phyloP scores from a whole-genome alignment of 2,329 filamentous ascomycete species.

The Diaporthe citriasiana region DNA sequence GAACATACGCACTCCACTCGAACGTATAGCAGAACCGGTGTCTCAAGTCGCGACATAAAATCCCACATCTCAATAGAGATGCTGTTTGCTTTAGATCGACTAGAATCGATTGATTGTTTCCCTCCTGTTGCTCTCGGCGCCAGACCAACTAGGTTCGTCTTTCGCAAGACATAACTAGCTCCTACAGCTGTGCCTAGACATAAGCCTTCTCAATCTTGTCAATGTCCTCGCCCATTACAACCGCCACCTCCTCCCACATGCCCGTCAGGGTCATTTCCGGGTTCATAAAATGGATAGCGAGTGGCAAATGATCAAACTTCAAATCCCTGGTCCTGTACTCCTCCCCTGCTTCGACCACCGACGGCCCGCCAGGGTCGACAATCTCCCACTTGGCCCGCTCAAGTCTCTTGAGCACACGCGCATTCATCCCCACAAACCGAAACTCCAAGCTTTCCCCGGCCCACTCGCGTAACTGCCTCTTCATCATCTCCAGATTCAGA shows the following conservation, averaged over 20 bases:
- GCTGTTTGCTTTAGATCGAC: not conserved
- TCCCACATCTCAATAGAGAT: not conserved
- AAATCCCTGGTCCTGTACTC: constrained; percentile 17
- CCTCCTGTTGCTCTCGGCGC: no score
- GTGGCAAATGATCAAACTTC: constrained; percentile 21
- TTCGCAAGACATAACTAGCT: not conserved
- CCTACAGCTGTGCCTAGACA: not conserved
- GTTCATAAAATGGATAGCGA: constrained; percentile 26
- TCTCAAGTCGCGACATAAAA: no score
- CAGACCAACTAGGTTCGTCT: not conserved
- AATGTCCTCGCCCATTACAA: constrained; percentile 12
- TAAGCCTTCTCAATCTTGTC: constrained; percentile 20
- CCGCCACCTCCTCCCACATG: constrained; percentile 23
- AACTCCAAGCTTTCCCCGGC: constrained; percentile 28
- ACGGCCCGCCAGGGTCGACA: constrained; percentile 5
- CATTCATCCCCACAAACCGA: constrained; percentile 27
- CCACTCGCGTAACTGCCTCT: constrained; percentile 35
- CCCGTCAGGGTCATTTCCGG: constrained; percentile 10
- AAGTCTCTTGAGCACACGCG: constrained; percentile 24
- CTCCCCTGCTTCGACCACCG: not conserved
- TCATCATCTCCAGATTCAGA: constrained; percentile 45
- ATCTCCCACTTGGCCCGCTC: constrained; percentile 35
- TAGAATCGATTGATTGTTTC: not conserved
- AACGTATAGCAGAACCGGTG: not conserved
- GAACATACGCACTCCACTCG: not conserved